phyloP scores from a whole-genome alignment of 177 flowering plant species.

The Vitis hybrid region DNA sequence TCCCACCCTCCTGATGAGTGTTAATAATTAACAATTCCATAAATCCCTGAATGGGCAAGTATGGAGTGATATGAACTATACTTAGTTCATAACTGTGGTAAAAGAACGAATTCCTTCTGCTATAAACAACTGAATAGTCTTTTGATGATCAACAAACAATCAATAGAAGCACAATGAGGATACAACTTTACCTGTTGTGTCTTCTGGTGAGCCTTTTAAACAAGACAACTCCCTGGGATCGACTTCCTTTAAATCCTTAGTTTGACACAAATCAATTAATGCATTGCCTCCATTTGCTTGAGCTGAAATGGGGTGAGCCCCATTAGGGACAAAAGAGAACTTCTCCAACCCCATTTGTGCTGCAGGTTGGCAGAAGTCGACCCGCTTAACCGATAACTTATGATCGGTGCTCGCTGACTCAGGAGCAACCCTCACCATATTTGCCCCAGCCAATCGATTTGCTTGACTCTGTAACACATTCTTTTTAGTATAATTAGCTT shows the following conservation, averaged over 20 bases:
- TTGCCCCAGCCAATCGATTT: slow-evolving; percentile 34
- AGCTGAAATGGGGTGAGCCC: slow-evolving; percentile 17
- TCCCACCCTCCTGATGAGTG: too few relatives aligned
- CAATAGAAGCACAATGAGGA: neutral
- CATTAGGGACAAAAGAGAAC: slow-evolving; percentile 43
- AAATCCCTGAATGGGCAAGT: too few relatives aligned
- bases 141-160: too few relatives aligned
- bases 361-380: slow-evolving; percentile 47
- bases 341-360: slow-evolving; percentile 39
- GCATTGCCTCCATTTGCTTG: slow-evolving; percentile 28
- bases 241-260: slow-evolving; percentile 51
- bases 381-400: slow-evolving; percentile 36
- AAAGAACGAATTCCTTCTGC: too few relatives aligned
- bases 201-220: slow-evolving; percentile 25
- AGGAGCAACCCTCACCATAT: slow-evolving; percentile 52
- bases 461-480: slow-evolving; percentile 33
- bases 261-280: slow-evolving; percentile 31
- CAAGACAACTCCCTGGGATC: slow-evolving; percentile 24
- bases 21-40: too few relatives aligned
- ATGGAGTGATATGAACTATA: too few relatives aligned
- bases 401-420: slow-evolving; percentile 42
- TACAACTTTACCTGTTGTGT: slow-evolving; percentile 40
- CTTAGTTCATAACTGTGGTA: too few relatives aligned
- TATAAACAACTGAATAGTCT: too few relatives aligned
- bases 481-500: slow-evolving; percentile 40